These are phyloP conservation scores for Nakataea oryzae DNA, from an alignment of 2,329 filamentous ascomycete species.

Conservation along the genomic window DNA sequence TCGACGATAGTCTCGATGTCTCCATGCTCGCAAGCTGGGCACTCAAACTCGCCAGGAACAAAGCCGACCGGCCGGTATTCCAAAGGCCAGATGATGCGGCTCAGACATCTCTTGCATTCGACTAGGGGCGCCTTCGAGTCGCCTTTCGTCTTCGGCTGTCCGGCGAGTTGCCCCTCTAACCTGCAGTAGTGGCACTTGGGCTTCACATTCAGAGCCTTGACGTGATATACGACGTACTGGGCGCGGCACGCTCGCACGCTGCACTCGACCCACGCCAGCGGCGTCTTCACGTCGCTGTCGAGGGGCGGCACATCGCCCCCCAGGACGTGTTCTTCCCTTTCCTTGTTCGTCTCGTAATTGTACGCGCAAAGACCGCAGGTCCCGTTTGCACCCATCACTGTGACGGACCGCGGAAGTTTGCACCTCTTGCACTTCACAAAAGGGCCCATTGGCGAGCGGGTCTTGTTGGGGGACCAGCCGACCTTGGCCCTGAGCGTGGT, in stretches of 20 bases:
- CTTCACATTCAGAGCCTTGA: constrained; percentile 26
- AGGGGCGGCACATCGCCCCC: constrained; percentile 18
- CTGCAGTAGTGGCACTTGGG: constrained; percentile 40
- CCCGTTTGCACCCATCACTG: constrained; percentile 29
- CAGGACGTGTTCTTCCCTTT: constrained; percentile 12
- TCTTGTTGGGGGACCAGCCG: constrained; percentile 35
- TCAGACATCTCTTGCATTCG: constrained; percentile 32
- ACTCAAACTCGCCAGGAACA: constrained; percentile 22
- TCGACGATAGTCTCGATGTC: constrained; percentile 22
- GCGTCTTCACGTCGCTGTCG: constrained; percentile 19
- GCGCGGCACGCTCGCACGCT: constrained; percentile 27
- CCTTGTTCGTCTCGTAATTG: constrained; percentile 11
- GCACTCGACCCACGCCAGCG: constrained; percentile 37
- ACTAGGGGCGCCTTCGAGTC: constrained; percentile 13
- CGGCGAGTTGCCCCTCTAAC: not conserved
- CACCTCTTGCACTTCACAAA: constrained; percentile 28
- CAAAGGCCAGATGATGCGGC: constrained; percentile 33
- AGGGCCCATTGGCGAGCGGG: constrained; percentile 29
- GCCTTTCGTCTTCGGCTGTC: constrained; percentile 5
- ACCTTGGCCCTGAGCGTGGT: constrained; percentile 30
- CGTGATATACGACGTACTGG: constrained; percentile 39
- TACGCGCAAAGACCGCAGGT: constrained; percentile 29
- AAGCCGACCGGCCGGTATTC: constrained; percentile 28
- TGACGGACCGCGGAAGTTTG: constrained; percentile 35
- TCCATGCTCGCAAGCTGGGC: constrained; percentile 26